Conservation (phyloP, 768 basidiomycete species). For the Tylopilus cervinicoccineus region DNA sequence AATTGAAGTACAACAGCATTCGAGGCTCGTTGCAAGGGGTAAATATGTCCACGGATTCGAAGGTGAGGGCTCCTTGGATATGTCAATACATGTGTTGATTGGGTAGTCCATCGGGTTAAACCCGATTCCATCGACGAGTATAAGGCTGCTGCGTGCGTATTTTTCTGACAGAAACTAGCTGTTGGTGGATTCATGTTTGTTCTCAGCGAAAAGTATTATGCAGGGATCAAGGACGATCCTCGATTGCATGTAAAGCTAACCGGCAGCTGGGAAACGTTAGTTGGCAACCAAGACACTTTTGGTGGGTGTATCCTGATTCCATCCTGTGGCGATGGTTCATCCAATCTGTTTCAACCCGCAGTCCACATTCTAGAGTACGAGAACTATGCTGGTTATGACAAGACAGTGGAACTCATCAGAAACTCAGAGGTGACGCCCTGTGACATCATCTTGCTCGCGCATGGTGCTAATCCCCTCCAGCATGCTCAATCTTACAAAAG, state of each 20-base stretch:
- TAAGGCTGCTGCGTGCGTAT: slow-evolving; percentile 78
- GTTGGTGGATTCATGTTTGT: slow-evolving; percentile 6
- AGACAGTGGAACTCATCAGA: slow-evolving; percentile 58
- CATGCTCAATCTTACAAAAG: slow-evolving; percentile 65
- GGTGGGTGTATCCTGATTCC: slow-evolving; percentile 41
- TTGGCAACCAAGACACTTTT: slow-evolving; percentile 90
- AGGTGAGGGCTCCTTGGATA: slow-evolving; percentile 39
- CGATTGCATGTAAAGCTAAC: slow-evolving; percentile 81
- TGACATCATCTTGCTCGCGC: background rate
- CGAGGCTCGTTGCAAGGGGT: slow-evolving; percentile 82
- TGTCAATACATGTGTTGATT: slow-evolving; percentile 2
- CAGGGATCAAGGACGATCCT: slow-evolving; percentile 69
- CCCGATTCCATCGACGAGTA: slow-evolving; percentile 81
- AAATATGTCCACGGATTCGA: slow-evolving; percentile 94
- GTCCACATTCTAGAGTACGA: slow-evolving; percentile 89
- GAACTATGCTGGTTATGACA: slow-evolving; percentile 87
- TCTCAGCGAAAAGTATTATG: slow-evolving; percentile 77
- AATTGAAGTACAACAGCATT: slow-evolving; percentile 75
- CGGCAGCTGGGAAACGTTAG: slow-evolving; percentile 88
- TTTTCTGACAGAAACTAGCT: slow-evolving; percentile 1
- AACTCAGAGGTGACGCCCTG: slow-evolving; percentile 55
- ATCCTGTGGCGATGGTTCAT: background rate
- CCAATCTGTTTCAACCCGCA: slow-evolving; percentile 14
- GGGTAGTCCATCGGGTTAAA: slow-evolving; percentile 77
- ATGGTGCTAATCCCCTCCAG: slow-evolving; percentile 30